Evolutionary conservation across 2,329 filamentous ascomycete genomes (phyloP), one percentile per base, ranked within the genome.

Genomic region (Fusarium euwallaceae): DNA sequence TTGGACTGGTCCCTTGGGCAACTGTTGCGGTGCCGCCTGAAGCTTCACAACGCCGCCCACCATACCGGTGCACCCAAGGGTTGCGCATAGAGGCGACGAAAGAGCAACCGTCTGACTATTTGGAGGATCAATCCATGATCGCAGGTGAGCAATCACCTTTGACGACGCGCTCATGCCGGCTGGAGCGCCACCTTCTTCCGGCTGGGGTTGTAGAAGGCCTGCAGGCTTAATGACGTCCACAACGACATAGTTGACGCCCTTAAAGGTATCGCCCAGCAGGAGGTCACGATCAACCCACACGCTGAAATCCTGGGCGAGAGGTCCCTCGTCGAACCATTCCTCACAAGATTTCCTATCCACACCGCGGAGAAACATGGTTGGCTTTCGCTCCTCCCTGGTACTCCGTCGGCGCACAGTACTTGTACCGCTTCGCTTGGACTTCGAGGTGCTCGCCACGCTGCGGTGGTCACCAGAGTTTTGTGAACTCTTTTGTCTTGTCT

Each of bases 181-280:
- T 63, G 84, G 83, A 66, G 88, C 87, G 24, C 89, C 88, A 61
- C 94, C 92, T 65, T 91, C 91, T 74, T 96, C 93, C 58, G 89
- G 87, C 51, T 91, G 88, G 51, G 92, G 89, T 76, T 92, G 91
- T 74, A 95, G 91, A 27, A 98, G 84, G 4, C 93, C 94, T 16
- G 92, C 91, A 39, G 96, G 95, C 76, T 92, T 94, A 62, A 98
- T 89, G n/a, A 98, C 86, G n/a, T 94, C 92, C n/a, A 98, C 92
- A 16, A 89, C 88, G 1, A 93, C 95, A 87, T 92, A 98, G 60
- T 89, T 93, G 12, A 94, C 87, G 0, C 94, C 95, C 75, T 92
- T 90, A 55, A 98, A 88, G 12, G 92, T 90, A 76, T 92, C 93
- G 7, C 90, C 90, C 16, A 90, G 86, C 24, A 97, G 86, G 29